phyloP scores from a whole-genome alignment of 2,329 filamentous ascomycete species.

The Aspergillus floridensis region DNA sequence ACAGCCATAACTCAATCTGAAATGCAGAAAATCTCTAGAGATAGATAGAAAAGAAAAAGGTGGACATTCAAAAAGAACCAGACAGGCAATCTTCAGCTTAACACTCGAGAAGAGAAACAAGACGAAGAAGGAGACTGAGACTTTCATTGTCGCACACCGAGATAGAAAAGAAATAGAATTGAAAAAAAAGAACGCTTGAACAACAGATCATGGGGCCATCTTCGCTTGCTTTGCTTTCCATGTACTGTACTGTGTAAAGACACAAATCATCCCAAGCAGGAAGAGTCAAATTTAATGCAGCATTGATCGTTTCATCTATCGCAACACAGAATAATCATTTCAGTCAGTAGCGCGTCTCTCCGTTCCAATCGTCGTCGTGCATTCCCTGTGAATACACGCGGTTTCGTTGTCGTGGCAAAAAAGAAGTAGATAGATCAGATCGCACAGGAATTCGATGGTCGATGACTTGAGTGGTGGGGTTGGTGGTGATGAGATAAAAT shows the following conservation, averaged over 20 bases:
- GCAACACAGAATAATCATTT: constrained; percentile 14
- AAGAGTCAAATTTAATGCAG: neutral
- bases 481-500: constrained; percentile 4
- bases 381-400: constrained; percentile 1
- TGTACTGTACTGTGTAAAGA: neutral
- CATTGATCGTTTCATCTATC: constrained; percentile 20
- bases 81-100: neutral
- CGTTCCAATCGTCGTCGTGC: constrained; percentile 24
- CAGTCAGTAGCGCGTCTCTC: constrained; percentile 24
- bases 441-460: constrained; percentile 5
- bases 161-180: constrained; percentile 4
- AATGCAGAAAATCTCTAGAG: neutral
- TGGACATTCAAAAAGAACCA: neutral
- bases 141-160: constrained; percentile 8
- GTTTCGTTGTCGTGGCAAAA: constrained; percentile 2
- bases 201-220: neutral
- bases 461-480: constrained; percentile 7
- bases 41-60: constrained; percentile 6
- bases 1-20: too few relatives aligned
- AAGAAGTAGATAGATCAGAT: constrained; percentile 7
- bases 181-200: neutral
- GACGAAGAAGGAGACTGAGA: constrained; percentile 8
- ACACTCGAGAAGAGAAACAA: constrained; percentile 10
- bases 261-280: constrained; percentile 13
- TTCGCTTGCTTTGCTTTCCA: neutral